Evolutionary conservation across 1,284 basidiomycete genomes (phyloP), one percentile per base, ranked within the genome.

Genomic region (Rhodotorula sp.): DNA sequence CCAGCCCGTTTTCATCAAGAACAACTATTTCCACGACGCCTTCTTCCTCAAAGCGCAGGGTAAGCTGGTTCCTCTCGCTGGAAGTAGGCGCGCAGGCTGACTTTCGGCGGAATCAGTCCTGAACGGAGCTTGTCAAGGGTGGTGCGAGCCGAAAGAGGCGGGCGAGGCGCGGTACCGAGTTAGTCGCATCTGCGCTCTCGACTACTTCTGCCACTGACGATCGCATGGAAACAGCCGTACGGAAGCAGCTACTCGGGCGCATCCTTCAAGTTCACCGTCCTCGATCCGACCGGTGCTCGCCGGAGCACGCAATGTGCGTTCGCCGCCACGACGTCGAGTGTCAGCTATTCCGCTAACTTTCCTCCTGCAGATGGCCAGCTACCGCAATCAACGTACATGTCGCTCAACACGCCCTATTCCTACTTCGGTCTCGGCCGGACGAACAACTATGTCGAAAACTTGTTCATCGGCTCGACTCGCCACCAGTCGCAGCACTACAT

Each of bases 381-480:
- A 8, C 89, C 95, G 2, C 94, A 96, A 79, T 92, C 92, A 2
- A 86, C 89, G 0, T 98, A 98, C 78, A 90, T 95, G 60, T 84
- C 94, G 15, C 86, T 99, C 17, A 86, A 89, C 60, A 90, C 92
- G 1, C 95, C 96, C 0, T 97, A 97, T 78, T 87, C 92, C 4
- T 97, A 94, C 85, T 92, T 99, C 78, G 96, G 96, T 1, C 87
- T 99, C 4, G 96, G 96, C 0, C 87, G 96, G 54, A 99, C 95
- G n/a, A 99, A 99, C 82, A 99, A 99, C 81, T 99, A 99, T 81
- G 92, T 99, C 77, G 96, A 99, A 84, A 94, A 94, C 79, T 85
- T 96, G 7, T 93, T 94, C 78, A 90, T 95, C 15, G 94, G 94
- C 20, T 89, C 91, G 2, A 94, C 92, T 6, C 85, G 91, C 39